Conservation (phyloP, 257 asterid genomes). For the Eucommia ulmoides region DNA sequence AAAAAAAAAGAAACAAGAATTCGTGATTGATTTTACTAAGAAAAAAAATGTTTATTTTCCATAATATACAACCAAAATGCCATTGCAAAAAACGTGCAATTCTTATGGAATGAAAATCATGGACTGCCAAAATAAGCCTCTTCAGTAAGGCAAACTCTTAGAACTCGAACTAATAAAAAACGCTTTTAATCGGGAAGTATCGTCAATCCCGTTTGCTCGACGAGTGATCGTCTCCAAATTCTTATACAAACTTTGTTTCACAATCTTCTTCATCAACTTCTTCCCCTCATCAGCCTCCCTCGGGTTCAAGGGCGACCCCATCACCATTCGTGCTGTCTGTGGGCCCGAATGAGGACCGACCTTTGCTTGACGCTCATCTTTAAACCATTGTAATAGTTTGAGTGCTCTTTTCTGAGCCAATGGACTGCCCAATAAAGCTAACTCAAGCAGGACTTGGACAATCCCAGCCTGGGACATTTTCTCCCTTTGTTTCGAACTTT, state of each 20-base stretch:
- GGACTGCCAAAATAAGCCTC: too few species aligned
- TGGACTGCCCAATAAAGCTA: constrained; percentile 72
- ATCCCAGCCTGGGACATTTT: constrained; percentile 77
- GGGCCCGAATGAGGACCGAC: constrained; percentile 90
- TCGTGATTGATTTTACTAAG: too few species aligned
- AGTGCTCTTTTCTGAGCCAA: constrained; percentile 78
- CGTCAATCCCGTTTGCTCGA: constrained; percentile 56
- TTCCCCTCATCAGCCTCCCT: constrained; percentile 41
- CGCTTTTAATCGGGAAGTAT: constrained; percentile 40
- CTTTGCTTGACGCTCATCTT: constrained; percentile 53
- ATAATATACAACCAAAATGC: too few species aligned
- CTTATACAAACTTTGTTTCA: constrained; percentile 57
- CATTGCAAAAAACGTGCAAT: too few species aligned
- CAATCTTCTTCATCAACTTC: constrained; percentile 62
- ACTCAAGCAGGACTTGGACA: constrained; percentile 71
- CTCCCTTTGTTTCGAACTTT: constrained; percentile 60
- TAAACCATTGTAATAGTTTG: constrained; percentile 81
- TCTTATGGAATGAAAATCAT: too few species aligned
- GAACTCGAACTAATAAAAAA: constrained; percentile 67
- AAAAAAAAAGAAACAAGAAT: too few species aligned
- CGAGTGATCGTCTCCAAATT: constrained; percentile 72
- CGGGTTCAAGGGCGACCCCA: constrained; percentile 28
- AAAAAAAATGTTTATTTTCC: too few species aligned
- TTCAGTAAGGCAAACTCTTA: constrained; percentile 68
- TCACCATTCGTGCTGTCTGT: constrained; percentile 32